Conservation (phyloP, 148 eudicot species). For the Rhododendron mucronatum region DNA sequence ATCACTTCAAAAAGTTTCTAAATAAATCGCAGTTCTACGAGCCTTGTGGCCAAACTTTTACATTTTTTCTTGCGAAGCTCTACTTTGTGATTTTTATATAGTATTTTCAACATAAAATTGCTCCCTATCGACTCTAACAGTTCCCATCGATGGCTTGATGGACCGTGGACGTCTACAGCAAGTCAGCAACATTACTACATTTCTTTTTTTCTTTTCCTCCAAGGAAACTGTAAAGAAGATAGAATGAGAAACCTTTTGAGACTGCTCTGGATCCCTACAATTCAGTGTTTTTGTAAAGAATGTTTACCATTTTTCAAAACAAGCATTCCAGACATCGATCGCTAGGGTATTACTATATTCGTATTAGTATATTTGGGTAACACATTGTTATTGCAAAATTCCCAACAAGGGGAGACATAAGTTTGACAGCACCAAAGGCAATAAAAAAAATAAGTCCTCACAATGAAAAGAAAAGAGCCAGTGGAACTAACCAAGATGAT, state of each 20-base stretch:
- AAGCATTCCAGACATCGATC: background rate
- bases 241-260: background rate
- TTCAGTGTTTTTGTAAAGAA: background rate
- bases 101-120: background rate
- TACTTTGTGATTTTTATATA: background rate
- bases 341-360: background rate
- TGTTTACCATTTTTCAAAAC: background rate
- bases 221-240: background rate
- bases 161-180: background rate
- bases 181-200: background rate
- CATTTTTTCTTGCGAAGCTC: background rate
- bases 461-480: too few species aligned
- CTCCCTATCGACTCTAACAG: background rate
- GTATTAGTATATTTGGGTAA: too few species aligned
- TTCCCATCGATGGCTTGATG: background rate
- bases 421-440: background rate
- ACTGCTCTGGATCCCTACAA: background rate
- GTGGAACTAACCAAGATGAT: slow-evolving; percentile 84
- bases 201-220: background rate
- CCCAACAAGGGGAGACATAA: background rate
- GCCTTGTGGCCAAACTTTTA: background rate
- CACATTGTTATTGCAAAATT: background rate
- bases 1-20: background rate
- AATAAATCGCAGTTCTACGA: background rate
- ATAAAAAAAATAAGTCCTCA: background rate